Evolutionary conservation across 106 monocot species (phyloP).

Genomic region (Ottelia alismoides): DNA sequence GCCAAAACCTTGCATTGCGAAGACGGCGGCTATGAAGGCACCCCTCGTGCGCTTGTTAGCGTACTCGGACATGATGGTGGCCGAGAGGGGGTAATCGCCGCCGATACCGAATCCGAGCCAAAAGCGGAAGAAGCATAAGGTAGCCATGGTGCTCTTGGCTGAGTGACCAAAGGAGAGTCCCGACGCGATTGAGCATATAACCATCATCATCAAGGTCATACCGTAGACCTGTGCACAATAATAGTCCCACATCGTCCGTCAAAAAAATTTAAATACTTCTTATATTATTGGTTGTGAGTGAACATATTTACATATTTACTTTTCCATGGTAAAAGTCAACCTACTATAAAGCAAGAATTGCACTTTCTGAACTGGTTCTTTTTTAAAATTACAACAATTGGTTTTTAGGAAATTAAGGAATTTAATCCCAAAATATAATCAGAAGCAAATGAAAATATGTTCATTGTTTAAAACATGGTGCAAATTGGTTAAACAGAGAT

Average conservation of each 20-base stretch:
- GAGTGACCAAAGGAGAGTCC: conserved; percentile 9
- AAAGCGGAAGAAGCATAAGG: conserved; percentile 56
- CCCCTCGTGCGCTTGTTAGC: conserved; percentile 42
- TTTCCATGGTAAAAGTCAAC: no score
- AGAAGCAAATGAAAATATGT: no score
- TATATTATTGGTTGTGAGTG: no score
- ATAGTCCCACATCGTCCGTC: neutral
- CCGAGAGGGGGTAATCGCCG: conserved; percentile 48
- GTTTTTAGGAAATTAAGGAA: no score
- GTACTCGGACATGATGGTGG: conserved; percentile 64
- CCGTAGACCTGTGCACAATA: neutral
- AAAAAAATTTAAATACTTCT: no score
- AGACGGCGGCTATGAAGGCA: conserved; percentile 46
- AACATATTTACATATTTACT: no score
- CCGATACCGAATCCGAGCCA: conserved; percentile 64
- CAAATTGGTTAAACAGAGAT: no score
- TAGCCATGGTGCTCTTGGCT: conserved; percentile 19
- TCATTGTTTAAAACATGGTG: no score
- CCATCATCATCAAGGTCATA: conserved; percentile 12
- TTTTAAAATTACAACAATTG: no score
- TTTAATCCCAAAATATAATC: no score
- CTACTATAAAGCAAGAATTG: no score
- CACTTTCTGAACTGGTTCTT: no score
- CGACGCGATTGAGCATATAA: conserved; percentile 5
- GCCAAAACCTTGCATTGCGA: conserved; percentile 57